Base-by-base conservation (phyloP, 1,139 yeast species). In the Nakaseomyces kungkrabaensis region DNA sequence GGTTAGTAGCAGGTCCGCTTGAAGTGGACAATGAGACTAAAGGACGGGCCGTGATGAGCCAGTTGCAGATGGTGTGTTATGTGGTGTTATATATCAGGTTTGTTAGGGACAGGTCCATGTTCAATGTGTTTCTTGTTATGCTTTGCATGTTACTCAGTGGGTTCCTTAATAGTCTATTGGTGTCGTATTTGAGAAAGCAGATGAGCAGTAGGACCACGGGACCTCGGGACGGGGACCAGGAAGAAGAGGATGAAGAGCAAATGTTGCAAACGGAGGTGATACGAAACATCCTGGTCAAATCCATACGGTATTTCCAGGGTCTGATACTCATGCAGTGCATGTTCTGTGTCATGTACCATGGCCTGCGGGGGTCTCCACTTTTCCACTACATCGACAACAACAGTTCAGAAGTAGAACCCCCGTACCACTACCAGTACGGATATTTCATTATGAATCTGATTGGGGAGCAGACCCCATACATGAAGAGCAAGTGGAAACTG, bases 271-370 rank as follows among this genome's bases (percentile, higher is more conserved):
- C 47, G 4, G 41, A 37, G 9, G 38, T 44, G 10, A 37, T 44
- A 24, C 32, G 47, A 36, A 36, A 26, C 31, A 44, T 44, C 11
- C 17, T 44, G 31, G 34, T 34, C 26, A 44, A 44, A 11, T 37
- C 47, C 7, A 36, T 44, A 25, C 47, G 47, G 27, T 44, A 44
- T 11, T 44, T 34, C 22, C 47, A 44, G 13, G 41, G 22, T 1
- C 13, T 44, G 27, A 34, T 44, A 25, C 41, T 44, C n/a, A 29
- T 36, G 36, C 37, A 44, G 32, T 26, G 37, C 6, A 22, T 29
- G 41, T 44, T 22, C 17, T 44, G 47, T n/a, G 26, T 44, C 24
- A 37, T 44, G 36, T 44, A 44, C 33, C 47, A 44, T 32, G 41
- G 41, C 8, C 9, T 8, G 22, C 24, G 32, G 32, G 47, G 47